Evolutionary conservation across 2,329 filamentous ascomycete species (phyloP).

Genomic region (Trichoderma breve): DNA sequence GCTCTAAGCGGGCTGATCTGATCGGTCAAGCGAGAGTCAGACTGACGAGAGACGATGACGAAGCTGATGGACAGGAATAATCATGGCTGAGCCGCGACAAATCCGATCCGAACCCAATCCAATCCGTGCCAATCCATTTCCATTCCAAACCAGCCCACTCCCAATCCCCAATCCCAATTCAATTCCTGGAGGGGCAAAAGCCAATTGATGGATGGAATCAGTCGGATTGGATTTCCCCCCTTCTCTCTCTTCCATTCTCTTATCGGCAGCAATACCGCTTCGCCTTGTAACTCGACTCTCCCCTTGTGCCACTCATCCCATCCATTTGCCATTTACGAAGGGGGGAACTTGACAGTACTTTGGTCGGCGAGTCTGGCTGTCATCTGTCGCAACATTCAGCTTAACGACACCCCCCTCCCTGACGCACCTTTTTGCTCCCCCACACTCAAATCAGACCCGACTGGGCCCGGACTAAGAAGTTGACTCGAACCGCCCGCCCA

Average conservation of each 20-base stretch:
- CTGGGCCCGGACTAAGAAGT: background rate
- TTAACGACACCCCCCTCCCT: constrained; percentile 6
- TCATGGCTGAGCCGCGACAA: background rate
- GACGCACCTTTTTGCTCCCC: background rate
- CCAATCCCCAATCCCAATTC: background rate
- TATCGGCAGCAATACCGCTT: background rate
- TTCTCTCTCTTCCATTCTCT: background rate
- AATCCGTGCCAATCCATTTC: background rate
- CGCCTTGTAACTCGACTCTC: background rate
- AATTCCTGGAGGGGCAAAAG: background rate
- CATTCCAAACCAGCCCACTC: background rate
- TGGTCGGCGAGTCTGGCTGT: background rate
- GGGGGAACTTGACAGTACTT: background rate
- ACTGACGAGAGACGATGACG: constrained; percentile 15
- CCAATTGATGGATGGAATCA: background rate
- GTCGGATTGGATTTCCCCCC: background rate
- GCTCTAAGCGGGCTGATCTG: background rate
- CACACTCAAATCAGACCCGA: constrained; percentile 13
- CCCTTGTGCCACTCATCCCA: background rate
- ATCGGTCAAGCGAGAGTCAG: constrained; percentile 6
- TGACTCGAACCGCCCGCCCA: constrained; percentile 12
- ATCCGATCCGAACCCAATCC: constrained; percentile 8
- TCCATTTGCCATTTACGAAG: background rate
- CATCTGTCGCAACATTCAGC: background rate
- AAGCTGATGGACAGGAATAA: background rate